phyloP scores from a whole-genome alignment of 1,139 yeast species.

The Suhomyces yuchorum region DNA sequence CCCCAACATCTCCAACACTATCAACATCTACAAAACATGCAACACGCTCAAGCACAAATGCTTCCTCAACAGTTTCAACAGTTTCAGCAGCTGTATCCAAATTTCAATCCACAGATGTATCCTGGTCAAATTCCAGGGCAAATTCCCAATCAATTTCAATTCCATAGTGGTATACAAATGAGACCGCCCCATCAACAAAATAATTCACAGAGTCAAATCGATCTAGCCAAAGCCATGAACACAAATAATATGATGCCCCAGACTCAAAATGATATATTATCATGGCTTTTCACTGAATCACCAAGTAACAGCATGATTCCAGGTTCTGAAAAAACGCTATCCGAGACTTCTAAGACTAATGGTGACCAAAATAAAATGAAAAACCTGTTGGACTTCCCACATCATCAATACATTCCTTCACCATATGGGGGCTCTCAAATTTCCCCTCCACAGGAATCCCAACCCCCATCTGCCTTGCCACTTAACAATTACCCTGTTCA shows the following conservation, averaged over 20 bases:
- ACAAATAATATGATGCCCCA: constrained; percentile 13
- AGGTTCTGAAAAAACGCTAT: neutral
- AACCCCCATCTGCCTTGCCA: neutral
- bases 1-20: neutral
- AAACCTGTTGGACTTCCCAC: constrained; percentile 4
- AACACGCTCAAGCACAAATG: neutral
- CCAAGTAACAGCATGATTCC: constrained; percentile 11
- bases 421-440: constrained; percentile 11
- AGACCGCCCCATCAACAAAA: neutral
- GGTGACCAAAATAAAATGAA: neutral
- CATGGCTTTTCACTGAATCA: constrained; percentile 43
- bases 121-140: neutral
- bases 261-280: constrained; percentile 39
- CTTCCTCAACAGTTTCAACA: neutral
- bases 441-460: constrained; percentile 2
- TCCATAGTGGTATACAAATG: neutral
- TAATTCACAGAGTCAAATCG: neutral
- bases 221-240: neutral
- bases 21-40: neutral
- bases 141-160: neutral
- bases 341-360: neutral
- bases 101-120: neutral
- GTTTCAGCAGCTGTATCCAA: neutral
- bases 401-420: constrained; percentile 3
- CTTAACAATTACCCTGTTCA: neutral